Evolutionary conservation across 164 flowering plant genomes (phyloP), one percentile per base, ranked within the genome.

Genomic region (Annona squamosa): DNA sequence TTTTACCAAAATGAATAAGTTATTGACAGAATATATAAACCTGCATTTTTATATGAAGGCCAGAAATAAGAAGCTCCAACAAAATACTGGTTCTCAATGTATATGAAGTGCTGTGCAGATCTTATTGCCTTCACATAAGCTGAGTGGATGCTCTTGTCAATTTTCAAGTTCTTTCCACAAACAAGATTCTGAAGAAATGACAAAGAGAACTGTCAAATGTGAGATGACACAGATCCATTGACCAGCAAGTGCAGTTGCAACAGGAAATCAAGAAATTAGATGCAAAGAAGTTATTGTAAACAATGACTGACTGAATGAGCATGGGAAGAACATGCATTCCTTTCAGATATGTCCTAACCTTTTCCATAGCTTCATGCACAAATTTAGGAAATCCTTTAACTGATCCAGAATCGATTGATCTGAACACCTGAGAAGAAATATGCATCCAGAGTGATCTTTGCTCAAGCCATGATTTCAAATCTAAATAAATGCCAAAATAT

Each of bases 71-170:
- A 91, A 65, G 97, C 91, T 65, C 97, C 98, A 68, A 93, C 72
- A 76, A 93, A 93, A 77, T 93, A 93, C 83, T 93, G 97, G 75
- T 92, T 92, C 84, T 92, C 98, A 67, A 92, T 92, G 82, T 91
- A 92, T 52, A 92, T 84, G 70, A 92, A 92, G 66, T 86, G 91
- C 52, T 91, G 92, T 0, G 98, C 97, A 18, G 92, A 83, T 86
- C 98, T 82, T 68, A 93, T 93, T 68, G 95, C 97, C 72, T 89
- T 80, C 75, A 93, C 86, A 80, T 93, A 93, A 44, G 95, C 98
- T 63, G 75, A 74, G 71, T 93, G 94, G 59, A 90, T 91, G 79
- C 97, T 93, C 77, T 74, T 88, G 70, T 93, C 97, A 46, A 91
- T 82, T 76, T 82, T 84, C 84, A 91, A 47, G 76, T 91, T 86